phyloP scores from a whole-genome alignment of 768 basidiomycete genomes.

The Mycena rebaudengoi region DNA sequence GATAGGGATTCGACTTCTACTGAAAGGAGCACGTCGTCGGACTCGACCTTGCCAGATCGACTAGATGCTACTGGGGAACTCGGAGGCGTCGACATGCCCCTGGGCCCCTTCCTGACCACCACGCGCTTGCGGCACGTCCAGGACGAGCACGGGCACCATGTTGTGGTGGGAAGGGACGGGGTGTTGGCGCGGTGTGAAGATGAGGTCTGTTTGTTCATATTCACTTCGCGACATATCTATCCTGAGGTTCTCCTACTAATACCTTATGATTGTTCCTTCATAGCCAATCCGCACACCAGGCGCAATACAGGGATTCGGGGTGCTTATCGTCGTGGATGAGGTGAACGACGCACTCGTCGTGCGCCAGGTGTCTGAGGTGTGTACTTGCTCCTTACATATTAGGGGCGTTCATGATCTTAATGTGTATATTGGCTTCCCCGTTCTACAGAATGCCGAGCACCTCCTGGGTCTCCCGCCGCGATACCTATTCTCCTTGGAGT shows the following conservation, averaged over 20 bases:
- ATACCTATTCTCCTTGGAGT: constrained; percentile 75
- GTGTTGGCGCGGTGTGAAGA: constrained; percentile 75
- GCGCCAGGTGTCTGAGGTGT: constrained; percentile 84
- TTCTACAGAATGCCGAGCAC: constrained; percentile 75
- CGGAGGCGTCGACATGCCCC: too few species aligned
- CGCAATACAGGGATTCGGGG: constrained; percentile 85
- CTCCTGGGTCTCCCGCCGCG: constrained; percentile 77
- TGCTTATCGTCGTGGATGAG: constrained; percentile 76
- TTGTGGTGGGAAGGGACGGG: constrained; percentile 76
- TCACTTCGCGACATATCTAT: too few species aligned
- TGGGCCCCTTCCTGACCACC: too few species aligned
- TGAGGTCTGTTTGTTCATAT: constrained; percentile 55
- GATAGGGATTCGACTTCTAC: too few species aligned
- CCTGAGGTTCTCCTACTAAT: too few species aligned
- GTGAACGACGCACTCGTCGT: constrained; percentile 66
- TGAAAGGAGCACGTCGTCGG: too few species aligned
- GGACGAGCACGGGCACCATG: constrained; percentile 73
- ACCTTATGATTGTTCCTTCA: too few species aligned
- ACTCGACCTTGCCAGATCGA: too few species aligned
- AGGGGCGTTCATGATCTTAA: background rate
- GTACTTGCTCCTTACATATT: too few species aligned
- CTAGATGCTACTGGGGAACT: too few species aligned
- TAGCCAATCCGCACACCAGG: constrained; percentile 86
- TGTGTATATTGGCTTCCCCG: too few species aligned
- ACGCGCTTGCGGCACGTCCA: constrained; percentile 70